Evolutionary conservation across 2,329 filamentous ascomycete species (phyloP).

Genomic region (Periconia digitata): DNA sequence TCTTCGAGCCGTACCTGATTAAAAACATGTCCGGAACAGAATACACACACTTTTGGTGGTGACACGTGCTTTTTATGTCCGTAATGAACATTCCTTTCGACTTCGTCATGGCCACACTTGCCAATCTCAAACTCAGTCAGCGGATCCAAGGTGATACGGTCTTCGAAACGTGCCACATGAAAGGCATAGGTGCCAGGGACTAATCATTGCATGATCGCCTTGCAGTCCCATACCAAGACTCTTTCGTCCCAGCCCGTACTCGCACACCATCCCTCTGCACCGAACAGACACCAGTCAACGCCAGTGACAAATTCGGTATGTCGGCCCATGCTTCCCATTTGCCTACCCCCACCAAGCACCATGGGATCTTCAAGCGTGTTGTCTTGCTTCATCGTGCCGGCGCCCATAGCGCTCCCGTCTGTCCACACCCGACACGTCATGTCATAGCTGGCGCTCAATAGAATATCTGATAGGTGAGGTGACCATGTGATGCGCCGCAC

Average conservation of each 20-base stretch:
- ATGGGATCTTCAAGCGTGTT: constrained; percentile 40
- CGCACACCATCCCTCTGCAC: constrained; percentile 91
- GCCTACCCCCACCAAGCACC: constrained; percentile 58
- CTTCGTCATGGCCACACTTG: no score
- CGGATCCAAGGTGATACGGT: no score
- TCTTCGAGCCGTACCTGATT: no score
- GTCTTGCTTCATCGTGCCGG: constrained; percentile 33
- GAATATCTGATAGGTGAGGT: constrained; percentile 84
- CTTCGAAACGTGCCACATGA: no score
- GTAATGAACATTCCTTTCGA: no score
- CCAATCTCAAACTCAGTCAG: no score
- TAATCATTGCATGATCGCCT: constrained; percentile 58
- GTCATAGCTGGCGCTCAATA: constrained; percentile 91
- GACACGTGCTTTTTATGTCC: no score
- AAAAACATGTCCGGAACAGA: no score
- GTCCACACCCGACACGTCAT: constrained; percentile 97
- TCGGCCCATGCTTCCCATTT: constrained; percentile 83
- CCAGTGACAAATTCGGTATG: constrained; percentile 97
- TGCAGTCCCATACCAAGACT: constrained; percentile 89
- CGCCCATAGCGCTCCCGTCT: constrained; percentile 65
- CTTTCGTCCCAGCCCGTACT: constrained; percentile 93
- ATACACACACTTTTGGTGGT: no score
- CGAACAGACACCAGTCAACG: constrained; percentile 97
- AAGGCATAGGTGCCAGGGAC: no score
- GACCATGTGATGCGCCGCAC: constrained; percentile 86